Conservation (phyloP, 2,329 filamentous ascomycete species). For the Cadophora luteo-olivacea region DNA sequence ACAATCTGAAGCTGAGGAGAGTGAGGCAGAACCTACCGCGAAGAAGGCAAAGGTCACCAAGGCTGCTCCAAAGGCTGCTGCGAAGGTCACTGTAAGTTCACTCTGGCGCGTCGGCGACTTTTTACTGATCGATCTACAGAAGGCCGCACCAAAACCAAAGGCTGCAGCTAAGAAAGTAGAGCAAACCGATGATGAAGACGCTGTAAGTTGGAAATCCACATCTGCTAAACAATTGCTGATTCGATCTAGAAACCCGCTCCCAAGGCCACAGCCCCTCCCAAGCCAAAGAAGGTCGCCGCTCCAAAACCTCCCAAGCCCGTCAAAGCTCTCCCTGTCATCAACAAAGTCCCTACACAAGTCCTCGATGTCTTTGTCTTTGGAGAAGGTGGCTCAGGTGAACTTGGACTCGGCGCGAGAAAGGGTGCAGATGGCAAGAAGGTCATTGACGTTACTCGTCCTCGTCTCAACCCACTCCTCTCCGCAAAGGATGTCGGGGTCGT, state of each 20-base stretch:
- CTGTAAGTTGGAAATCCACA: neutral
- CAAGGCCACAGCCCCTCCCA: conserved; percentile 20
- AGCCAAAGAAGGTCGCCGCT: conserved; percentile 36
- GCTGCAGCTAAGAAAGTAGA: conserved; percentile 6
- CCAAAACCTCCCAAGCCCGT: conserved; percentile 40
- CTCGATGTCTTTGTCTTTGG: conserved; percentile 83
- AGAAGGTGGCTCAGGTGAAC: conserved; percentile 80
- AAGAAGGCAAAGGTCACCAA: conserved; percentile 18
- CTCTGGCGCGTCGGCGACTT: conserved; percentile 3
- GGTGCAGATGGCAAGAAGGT: conserved; percentile 60
- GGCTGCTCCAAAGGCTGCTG: conserved; percentile 20
- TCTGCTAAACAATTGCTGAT: conserved; percentile 7
- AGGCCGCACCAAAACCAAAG: conserved; percentile 2
- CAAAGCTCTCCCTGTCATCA: conserved; percentile 57
- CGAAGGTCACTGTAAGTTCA: conserved; percentile 13
- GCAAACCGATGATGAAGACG: conserved; percentile 15
- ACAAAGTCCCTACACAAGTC: conserved; percentile 64
- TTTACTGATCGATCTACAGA: conserved; percentile 14
- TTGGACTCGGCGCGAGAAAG: conserved; percentile 76
- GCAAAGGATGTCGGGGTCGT: conserved; percentile 69
- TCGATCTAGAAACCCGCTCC: conserved; percentile 17
- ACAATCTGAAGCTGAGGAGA: conserved; percentile 9
- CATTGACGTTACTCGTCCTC: conserved; percentile 77
- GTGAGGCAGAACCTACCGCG: conserved; percentile 9
- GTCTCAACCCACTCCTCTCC: conserved; percentile 67